These are phyloP conservation scores for Aspergillus homomorphus DNA, from an alignment of 495 filamentous ascomycete genomes.

Conservation along the genomic window DNA sequence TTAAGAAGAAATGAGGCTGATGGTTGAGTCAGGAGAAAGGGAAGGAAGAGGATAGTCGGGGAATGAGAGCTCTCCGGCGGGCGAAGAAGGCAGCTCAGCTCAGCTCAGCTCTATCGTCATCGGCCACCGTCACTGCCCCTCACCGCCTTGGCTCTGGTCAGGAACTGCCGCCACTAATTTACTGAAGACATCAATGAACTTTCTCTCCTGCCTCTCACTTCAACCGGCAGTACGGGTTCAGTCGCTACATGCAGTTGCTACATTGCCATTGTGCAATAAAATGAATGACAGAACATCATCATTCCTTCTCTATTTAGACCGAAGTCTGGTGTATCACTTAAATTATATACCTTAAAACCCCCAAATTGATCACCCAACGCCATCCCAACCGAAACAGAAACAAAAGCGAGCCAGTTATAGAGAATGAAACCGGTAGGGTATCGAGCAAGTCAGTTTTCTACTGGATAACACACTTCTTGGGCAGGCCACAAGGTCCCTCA, in stretches of 20 bases:
- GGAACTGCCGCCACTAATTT: background rate
- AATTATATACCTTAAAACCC: background rate
- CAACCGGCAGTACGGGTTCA: too few species aligned
- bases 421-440: slow-evolving; percentile 15
- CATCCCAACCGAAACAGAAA: slow-evolving; percentile 7
- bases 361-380: background rate
- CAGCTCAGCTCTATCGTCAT: slow-evolving; percentile 23
- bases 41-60: background rate
- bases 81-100: slow-evolving; percentile 12
- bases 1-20: background rate
- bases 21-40: background rate
- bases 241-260: too few species aligned
- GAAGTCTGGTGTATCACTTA: slow-evolving; percentile 9
- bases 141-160: background rate
- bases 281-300: background rate
- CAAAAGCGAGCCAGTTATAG: slow-evolving; percentile 2
- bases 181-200: background rate
- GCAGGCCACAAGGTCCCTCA: slow-evolving; percentile 68
- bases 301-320: slow-evolving; percentile 8
- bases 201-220: too few species aligned
- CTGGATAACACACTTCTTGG: slow-evolving; percentile 61
- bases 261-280: too few species aligned
- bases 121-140: slow-evolving; percentile 1
- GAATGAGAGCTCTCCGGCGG: slow-evolving; percentile 2
- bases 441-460: slow-evolving; percentile 29